Evolutionary conservation across 1,284 basidiomycete species (phyloP), one percentile per base, ranked within the genome.

Genomic region (Moesziomyces antarcticus): DNA sequence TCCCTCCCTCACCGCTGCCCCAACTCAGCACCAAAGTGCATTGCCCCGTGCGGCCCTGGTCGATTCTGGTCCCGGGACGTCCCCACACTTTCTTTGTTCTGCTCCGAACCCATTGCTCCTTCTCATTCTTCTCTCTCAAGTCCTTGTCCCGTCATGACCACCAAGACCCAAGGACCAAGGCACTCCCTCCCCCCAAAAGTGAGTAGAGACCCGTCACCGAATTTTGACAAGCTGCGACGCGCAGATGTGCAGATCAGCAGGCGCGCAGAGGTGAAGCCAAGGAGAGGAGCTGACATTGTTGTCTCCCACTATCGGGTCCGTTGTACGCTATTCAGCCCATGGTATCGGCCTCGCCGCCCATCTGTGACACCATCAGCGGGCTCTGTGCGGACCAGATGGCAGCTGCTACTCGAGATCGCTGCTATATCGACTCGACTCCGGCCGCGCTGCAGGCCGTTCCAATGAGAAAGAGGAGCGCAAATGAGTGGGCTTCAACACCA

Each of bases 131-230:
- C 56, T n/a, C 35, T 47, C 41, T 49, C 16, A 53, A 43, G 20
- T 24, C 35, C 9, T 30, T 27, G 20, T 40, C 52, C 51, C 60
- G 42, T 21, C 56, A 73, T 73, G 70, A 49, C 54, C 50, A 45
- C 60, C 33, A 73, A 63, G 51, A 57, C 20, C 20, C 60, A 59
- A 55, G 64, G 50, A 37, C 47, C 60, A n/a, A 55, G 53, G 53
- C 70, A 73, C 50, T 73, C 64, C 33, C 64, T 73, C 27, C 70
- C 70, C 21, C 60, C 70, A 20, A 73, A 73, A 33, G 70, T 73
- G 50, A 62, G 69, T 57, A 24, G 22, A 37, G 16, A 43, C 21
- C 27, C 14, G 44, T 55, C 52, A 43, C 30, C 51, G 52, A n/a
- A 30, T 35, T 9, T 56, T 27, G 13, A 22, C 22, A 13, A 8